These are phyloP conservation scores for Cetradonia linearis DNA, from an alignment of 495 filamentous ascomycete genomes.

Conservation along the genomic window DNA sequence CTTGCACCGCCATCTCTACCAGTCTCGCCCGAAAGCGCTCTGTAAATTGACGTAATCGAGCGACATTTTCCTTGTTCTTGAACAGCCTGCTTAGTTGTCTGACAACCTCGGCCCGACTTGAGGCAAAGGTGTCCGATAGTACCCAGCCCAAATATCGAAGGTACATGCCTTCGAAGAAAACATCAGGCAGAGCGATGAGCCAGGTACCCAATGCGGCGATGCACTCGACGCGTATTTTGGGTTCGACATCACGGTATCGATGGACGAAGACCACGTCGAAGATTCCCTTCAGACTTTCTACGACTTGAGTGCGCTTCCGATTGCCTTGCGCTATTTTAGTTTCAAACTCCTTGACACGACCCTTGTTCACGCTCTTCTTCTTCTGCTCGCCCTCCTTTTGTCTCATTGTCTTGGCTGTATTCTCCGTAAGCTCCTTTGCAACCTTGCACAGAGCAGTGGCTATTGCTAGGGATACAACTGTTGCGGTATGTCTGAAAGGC, in stretches of 20 bases:
- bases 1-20: slow-evolving; percentile 82
- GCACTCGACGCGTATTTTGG: slow-evolving; percentile 74
- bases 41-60: slow-evolving; percentile 73
- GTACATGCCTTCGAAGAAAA: slow-evolving; percentile 79
- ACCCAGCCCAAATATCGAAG: slow-evolving; percentile 89
- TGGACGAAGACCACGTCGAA: slow-evolving; percentile 89
- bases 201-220: slow-evolving; percentile 74
- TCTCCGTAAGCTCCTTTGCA: slow-evolving; percentile 52
- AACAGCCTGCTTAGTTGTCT: slow-evolving; percentile 69
- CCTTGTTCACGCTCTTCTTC: slow-evolving; percentile 67
- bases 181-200: slow-evolving; percentile 71
- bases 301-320: slow-evolving; percentile 49
- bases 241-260: slow-evolving; percentile 88
- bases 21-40: slow-evolving; percentile 79
- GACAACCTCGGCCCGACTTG: slow-evolving; percentile 66
- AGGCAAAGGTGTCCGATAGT: slow-evolving; percentile 62
- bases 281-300: slow-evolving; percentile 62
- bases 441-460: slow-evolving; percentile 57
- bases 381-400: slow-evolving; percentile 75
- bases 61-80: slow-evolving; percentile 62
- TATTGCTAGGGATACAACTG: slow-evolving; percentile 66
- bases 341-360: slow-evolving; percentile 56
- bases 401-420: slow-evolving; percentile 61
- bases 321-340: slow-evolving; percentile 56
- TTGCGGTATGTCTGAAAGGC: slow-evolving; percentile 88